These are phyloP conservation scores for Datura wrightii DNA, from an alignment of 257 asterid genomes.

Conservation along the genomic window DNA sequence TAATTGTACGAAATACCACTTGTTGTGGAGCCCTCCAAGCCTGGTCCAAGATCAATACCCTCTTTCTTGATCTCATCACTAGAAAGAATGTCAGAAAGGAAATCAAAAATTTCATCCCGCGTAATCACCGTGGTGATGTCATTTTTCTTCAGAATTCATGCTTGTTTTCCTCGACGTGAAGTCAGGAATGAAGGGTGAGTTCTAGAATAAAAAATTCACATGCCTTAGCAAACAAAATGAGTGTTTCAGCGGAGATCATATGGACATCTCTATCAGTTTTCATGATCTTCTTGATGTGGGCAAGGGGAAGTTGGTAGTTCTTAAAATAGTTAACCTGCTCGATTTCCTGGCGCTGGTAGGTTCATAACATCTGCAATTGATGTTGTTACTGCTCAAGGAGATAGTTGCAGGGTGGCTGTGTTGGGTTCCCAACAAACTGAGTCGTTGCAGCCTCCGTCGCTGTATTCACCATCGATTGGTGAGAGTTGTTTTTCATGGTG, in stretches of 20 bases:
- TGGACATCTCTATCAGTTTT: no score
- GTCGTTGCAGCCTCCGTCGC: constrained; percentile 49
- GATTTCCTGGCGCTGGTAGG: no score
- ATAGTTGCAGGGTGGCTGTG: constrained; percentile 68
- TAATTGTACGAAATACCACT: constrained; percentile 72
- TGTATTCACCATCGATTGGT: constrained; percentile 54
- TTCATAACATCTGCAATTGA: no score
- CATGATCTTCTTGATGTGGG: no score
- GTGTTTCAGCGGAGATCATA: no score
- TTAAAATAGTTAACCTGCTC: no score
- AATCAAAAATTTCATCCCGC: constrained; percentile 73
- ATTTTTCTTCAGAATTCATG: constrained; percentile 62
- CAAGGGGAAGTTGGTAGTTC: no score
- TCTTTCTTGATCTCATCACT: constrained; percentile 82
- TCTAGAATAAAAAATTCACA: no score
- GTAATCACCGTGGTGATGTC: constrained; percentile 82
- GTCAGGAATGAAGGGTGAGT: no score
- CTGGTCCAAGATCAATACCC: constrained; percentile 52
- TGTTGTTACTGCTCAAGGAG: constrained; percentile 12
- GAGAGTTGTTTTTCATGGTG: no score
- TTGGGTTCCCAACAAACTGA: constrained; percentile 43
- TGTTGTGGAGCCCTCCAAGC: constrained; percentile 42
- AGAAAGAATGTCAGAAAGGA: constrained; percentile 79
- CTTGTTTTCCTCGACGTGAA: no score
- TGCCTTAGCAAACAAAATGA: no score